phyloP scores from a whole-genome alignment of 495 filamentous ascomycete species.

The Xylaria telfairii region DNA sequence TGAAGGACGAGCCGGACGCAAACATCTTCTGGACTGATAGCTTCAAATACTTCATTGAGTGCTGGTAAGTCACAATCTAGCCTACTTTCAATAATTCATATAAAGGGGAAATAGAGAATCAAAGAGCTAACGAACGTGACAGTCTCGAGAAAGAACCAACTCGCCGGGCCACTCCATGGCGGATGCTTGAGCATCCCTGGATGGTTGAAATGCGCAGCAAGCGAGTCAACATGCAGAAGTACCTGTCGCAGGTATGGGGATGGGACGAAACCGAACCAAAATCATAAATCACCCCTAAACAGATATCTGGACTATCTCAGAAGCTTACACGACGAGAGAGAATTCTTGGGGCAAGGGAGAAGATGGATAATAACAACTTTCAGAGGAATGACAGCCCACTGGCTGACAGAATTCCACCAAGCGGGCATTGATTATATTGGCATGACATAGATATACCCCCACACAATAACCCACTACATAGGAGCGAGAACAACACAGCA shows the following conservation, averaged over 20 bases:
- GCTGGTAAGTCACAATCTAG: constrained; percentile 80
- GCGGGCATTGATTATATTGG: constrained; percentile 6
- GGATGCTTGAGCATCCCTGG: constrained; percentile 99
- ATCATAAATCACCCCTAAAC: constrained; percentile 6
- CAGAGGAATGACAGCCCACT: not conserved
- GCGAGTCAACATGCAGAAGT: constrained; percentile 95
- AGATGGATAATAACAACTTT: not conserved
- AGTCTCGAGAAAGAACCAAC: constrained; percentile 93
- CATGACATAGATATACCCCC: not conserved
- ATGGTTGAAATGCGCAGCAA: constrained; percentile 94
- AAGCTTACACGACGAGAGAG: not conserved
- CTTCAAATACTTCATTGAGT: constrained; percentile 99
- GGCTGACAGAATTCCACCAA: not conserved
- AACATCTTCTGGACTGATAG: constrained; percentile 91
- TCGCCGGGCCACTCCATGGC: constrained; percentile 91
- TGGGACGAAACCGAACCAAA: constrained; percentile 66
- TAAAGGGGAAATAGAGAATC: not conserved
- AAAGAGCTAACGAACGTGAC: constrained; percentile 26
- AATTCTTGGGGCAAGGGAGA: not conserved
- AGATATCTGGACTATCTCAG: not conserved
- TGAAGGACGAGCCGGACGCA: constrained; percentile 87
- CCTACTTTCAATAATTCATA: not conserved
- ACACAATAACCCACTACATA: not conserved
- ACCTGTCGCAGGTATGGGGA: constrained; percentile 91
- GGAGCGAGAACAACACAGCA: not conserved